Percentiles rank a stretch among this genome's conserved stretches.
phyloP scores from a whole-genome alignment of 2,329 filamentous ascomycete species.

The Talaromyces pinophilus region DNA sequence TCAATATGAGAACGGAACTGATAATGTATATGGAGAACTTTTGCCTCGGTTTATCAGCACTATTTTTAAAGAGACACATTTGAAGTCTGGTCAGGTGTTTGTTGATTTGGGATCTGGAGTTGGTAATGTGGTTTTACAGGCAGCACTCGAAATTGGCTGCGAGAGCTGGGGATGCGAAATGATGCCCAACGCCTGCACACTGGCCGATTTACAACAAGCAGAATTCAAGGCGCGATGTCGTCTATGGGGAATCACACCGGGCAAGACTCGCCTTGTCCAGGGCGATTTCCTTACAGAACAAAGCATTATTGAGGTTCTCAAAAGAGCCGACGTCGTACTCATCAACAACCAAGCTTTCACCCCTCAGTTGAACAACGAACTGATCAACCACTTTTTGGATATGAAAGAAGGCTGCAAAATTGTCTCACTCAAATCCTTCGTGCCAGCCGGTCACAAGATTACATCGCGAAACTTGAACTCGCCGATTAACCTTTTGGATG shows the following conservation, averaged over 20 bases:
- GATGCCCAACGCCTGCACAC: slow-evolving; percentile 84
- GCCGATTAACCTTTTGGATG: slow-evolving; percentile 76
- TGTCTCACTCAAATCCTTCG: slow-evolving; percentile 89
- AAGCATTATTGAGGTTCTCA: slow-evolving; percentile 70
- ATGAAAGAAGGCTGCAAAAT: slow-evolving; percentile 88
- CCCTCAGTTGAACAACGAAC: slow-evolving; percentile 76
- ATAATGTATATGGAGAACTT: slow-evolving; percentile 94
- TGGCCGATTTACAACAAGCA: slow-evolving; percentile 75
- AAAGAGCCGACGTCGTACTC: slow-evolving; percentile 87
- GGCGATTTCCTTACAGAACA: slow-evolving; percentile 80
- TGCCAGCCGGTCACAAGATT: slow-evolving; percentile 75
- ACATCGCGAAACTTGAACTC: slow-evolving; percentile 74
- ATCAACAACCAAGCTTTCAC: slow-evolving; percentile 99
- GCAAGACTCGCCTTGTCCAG: slow-evolving; percentile 74
- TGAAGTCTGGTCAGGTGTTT: slow-evolving; percentile 83
- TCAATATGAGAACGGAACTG: slow-evolving; percentile 84
- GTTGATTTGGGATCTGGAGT: slow-evolving; percentile 95
- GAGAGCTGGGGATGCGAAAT: slow-evolving; percentile 96
- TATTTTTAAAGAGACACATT: slow-evolving; percentile 74
- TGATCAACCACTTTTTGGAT: slow-evolving; percentile 89
- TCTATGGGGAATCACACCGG: slow-evolving; percentile 83
- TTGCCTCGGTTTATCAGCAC: slow-evolving; percentile 79
- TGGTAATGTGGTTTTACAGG: slow-evolving; percentile 92
- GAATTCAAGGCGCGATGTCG: slow-evolving; percentile 85
- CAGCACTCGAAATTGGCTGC: slow-evolving; percentile 88